A percentile compares a stretch with the other conserved stretches of the same genome.
These are phyloP conservation scores for Saksenaea vasiformis DNA, from an alignment of 371 early-diverging fungal genomes.

Conservation along the genomic window DNA sequence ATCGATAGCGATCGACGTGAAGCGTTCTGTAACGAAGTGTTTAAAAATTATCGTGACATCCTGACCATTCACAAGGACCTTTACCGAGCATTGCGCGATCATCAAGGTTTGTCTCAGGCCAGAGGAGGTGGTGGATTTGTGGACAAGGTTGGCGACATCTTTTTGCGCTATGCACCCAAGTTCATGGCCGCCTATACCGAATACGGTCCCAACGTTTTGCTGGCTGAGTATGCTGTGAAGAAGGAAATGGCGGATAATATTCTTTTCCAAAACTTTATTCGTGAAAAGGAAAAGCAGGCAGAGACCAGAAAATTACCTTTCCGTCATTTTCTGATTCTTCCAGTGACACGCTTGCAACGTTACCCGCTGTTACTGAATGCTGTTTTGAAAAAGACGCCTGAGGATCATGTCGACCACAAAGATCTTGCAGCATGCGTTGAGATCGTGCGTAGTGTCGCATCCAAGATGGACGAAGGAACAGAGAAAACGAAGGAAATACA, in stretches of 20 bases:
- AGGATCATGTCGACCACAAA: constrained; percentile 69
- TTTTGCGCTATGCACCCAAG: constrained; percentile 61
- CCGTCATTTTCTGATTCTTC: constrained; percentile 53
- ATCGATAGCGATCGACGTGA: constrained; percentile 60
- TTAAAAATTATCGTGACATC: constrained; percentile 77
- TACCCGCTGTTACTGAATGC: constrained; percentile 85
- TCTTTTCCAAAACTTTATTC: constrained; percentile 72
- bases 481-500: constrained; percentile 28
- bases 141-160: constrained; percentile 83
- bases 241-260: constrained; percentile 65
- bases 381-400: constrained; percentile 78
- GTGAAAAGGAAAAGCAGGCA: constrained; percentile 56
- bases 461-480: constrained; percentile 40
- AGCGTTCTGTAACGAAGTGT: constrained; percentile 73
- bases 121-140: constrained; percentile 52
- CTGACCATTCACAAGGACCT: constrained; percentile 70
- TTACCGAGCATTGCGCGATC: constrained; percentile 59
- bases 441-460: constrained; percentile 70
- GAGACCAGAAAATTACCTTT: constrained; percentile 65
- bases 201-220: constrained; percentile 83
- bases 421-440: constrained; percentile 60
- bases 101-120: constrained; percentile 64
- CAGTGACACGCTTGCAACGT: constrained; percentile 85
- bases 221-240: constrained; percentile 77
- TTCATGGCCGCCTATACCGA: constrained; percentile 71